Conservation (phyloP, 441 rosid species). For the Jatropha podagrica region DNA sequence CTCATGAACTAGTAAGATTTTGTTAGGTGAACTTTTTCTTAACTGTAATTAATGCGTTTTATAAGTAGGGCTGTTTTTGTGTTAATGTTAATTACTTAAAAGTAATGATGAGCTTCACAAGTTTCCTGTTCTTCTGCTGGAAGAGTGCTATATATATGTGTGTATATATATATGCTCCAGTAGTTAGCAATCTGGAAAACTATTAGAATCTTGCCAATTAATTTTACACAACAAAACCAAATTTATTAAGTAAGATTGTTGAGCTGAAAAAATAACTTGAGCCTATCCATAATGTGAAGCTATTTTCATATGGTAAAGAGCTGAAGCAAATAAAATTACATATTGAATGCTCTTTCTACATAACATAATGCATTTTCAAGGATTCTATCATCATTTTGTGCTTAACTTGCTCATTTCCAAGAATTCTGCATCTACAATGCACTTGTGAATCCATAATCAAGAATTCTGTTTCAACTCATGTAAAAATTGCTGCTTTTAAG, state of each 20-base stretch:
- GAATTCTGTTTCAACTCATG: background rate
- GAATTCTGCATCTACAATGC: background rate
- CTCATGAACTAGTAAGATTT: background rate
- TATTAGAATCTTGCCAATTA: background rate
- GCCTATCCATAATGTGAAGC: background rate
- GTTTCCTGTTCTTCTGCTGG: background rate
- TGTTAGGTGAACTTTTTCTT: background rate
- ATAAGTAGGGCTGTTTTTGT: background rate
- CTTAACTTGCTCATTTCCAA: background rate
- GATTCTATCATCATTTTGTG: background rate
- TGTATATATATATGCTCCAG: background rate
- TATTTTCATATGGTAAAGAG: background rate
- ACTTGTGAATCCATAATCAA: background rate
- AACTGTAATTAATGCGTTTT: background rate
- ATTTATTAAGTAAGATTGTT: no score
- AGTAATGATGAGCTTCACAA: background rate
- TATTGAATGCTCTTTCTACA: background rate
- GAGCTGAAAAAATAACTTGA: background rate
- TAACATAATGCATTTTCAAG: background rate
- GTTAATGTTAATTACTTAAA: background rate
- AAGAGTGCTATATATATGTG: background rate
- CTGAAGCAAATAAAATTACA: background rate
- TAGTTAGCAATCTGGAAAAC: background rate
- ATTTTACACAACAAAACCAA: background rate
- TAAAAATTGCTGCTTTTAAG: slow-evolving; percentile 12